Base-by-base conservation (phyloP, 257 asterid species). In the Pogostemon cablin region DNA sequence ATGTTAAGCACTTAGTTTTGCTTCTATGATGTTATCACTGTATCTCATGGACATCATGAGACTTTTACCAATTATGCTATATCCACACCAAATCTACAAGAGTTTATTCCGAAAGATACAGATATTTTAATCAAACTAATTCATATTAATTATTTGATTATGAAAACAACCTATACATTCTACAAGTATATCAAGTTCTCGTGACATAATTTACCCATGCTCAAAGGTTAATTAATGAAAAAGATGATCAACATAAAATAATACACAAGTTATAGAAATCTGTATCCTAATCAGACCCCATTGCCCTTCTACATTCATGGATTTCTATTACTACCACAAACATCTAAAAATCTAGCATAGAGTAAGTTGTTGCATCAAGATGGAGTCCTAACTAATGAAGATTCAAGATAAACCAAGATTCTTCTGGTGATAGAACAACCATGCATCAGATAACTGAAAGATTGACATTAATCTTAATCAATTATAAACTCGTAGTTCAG, bases 371-470 rank as follows among this genome's bases (percentile, higher is more conserved):
- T 15, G 63, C 48, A 9, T 62, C 43, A 55, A 11, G 20, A 6
- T 9, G 4, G 17, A 65, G 37, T 40, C 72, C 63, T 53, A 53
- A 40, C 40, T 38, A 39, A 41, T 17, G 52, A 54, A 49, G 62
- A 38, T 0, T 10, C 3, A 38, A 4, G 50, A 67, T 17, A 43
- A 42, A 53, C 37, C 42, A 44, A 9, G 61, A 54, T 62, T 9
- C 53, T 12, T 72, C 62, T 44, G 9, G 10, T 17, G 7, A 35
- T 9, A 47, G 65, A 52, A 65, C 58, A 40, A 43, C 42, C 64
- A 62, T 37, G 11, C 6, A 48, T 37, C 57, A 20, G 60, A 39
- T 10, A 70, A 20, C 43, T 38, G 25, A 17, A 60, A 41, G 47
- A 47, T 17, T 9, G 10, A 44, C 59, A 17, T 15, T 15, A 34